Evolutionary conservation across 257 asterid genomes (phyloP), one percentile per base, ranked within the genome.

Genomic region (Solanum microdontum): DNA sequence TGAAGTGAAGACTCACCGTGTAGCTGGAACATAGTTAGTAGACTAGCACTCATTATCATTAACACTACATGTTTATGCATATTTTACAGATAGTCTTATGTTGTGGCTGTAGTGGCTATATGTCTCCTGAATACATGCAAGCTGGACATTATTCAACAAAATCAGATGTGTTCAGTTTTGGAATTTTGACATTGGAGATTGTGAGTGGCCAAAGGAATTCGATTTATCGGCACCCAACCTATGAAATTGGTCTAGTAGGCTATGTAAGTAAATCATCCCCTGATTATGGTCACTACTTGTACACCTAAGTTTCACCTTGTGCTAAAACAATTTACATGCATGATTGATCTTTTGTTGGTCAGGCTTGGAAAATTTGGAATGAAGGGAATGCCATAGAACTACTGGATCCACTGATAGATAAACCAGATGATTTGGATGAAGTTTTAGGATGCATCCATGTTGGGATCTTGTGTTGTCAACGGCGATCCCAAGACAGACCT

Each of bases 361-460:
- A 93, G 95, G 91, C 91, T 17, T 92, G 93, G 93, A 91, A 43
- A 60, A 40, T 93, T n/a, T 92, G 93, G 93, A 88, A 32, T 8
- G 92, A 92, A 60, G 90, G 91, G 85, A 89, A 72, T 37, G 83
- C 68, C 3, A 3, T 91, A 80, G 90, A 86, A 69, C 17, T 88
- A 68, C 86, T 90, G 26, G 93, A 92, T 64, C 87, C 91, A 28
- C 39, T 55, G 19, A 33, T 89, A 33, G 85, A 86, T 85, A 86
- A 90, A 21, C 58, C 90, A 2, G 55, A 39, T 4, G 66, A 70
- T 39, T 88, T 82, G 87, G 36, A 66, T 39, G 89, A 88, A 62
- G 86, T 87, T 14, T 30, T 23, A 3, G 70, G 89, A 45, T 93
- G 92, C 88, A 68, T 91, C 87, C 92, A 89, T 28, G 55, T 91